Evolutionary conservation across 257 asterid species (phyloP).

Genomic region (Nicotiana attenuata): DNA sequence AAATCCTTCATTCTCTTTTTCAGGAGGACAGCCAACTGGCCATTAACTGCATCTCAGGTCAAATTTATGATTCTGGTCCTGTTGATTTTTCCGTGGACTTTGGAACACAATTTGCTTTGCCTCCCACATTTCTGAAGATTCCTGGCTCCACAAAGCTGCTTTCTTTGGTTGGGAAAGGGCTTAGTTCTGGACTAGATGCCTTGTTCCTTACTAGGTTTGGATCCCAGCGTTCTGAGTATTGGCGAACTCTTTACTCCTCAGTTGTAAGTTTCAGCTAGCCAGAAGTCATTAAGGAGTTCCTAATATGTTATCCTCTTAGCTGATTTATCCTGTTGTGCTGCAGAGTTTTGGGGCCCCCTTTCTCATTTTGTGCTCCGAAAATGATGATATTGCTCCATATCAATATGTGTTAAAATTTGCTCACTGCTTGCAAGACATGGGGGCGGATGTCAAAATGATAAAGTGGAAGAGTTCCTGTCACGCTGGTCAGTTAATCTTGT

Average conservation of each 20-base stretch:
- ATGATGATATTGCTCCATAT: slow-evolving; percentile 56
- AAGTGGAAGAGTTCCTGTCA: slow-evolving; percentile 37
- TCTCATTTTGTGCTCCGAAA: slow-evolving; percentile 64
- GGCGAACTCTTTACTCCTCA: slow-evolving; percentile 75
- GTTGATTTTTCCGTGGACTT: slow-evolving; percentile 61
- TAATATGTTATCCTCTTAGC: slow-evolving; percentile 1
- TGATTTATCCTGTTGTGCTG: slow-evolving; percentile 12
- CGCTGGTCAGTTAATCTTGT: slow-evolving; percentile 39
- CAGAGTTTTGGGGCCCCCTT: slow-evolving; percentile 73
- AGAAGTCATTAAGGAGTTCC: background rate
- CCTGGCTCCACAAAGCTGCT: slow-evolving; percentile 77
- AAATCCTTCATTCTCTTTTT: slow-evolving; percentile 21
- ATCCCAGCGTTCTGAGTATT: slow-evolving; percentile 67
- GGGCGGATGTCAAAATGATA: slow-evolving; percentile 58
- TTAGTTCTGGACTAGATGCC: slow-evolving; percentile 79
- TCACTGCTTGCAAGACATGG: slow-evolving; percentile 52
- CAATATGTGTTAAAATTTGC: slow-evolving; percentile 52
- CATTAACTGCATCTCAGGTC: slow-evolving; percentile 75
- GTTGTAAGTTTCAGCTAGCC: slow-evolving; percentile 47
- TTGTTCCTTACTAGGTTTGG: slow-evolving; percentile 79
- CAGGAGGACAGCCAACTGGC: slow-evolving; percentile 77
- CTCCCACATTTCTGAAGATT: slow-evolving; percentile 51
- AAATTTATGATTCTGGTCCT: slow-evolving; percentile 90
- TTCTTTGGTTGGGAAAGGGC: slow-evolving; percentile 62
- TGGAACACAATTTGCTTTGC: slow-evolving; percentile 71